These are phyloP conservation scores for Arthrocladium fulminans DNA, from an alignment of 2,329 filamentous ascomycete genomes.

Conservation along the genomic window DNA sequence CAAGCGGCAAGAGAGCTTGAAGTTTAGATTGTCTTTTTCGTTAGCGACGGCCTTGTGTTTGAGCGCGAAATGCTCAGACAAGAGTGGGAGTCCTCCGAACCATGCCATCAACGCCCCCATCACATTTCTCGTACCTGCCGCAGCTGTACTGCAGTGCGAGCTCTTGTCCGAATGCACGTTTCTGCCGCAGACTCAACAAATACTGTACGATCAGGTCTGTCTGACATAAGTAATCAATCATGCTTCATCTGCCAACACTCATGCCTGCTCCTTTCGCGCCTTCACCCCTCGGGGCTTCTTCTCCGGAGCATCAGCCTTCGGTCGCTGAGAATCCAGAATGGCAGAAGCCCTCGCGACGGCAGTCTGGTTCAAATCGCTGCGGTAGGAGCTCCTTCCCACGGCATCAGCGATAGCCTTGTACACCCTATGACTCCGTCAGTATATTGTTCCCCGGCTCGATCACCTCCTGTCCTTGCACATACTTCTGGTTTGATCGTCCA, in stretches of 20 bases:
- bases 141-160: too few species aligned
- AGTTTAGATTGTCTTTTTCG: too few species aligned
- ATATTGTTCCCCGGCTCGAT: background rate
- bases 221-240: background rate
- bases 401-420: slow-evolving; percentile 80
- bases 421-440: slow-evolving; percentile 48
- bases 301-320: slow-evolving; percentile 66
- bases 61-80: too few species aligned
- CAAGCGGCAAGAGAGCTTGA: too few species aligned
- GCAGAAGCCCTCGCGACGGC: slow-evolving; percentile 83
- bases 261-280: slow-evolving; percentile 56
- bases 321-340: slow-evolving; percentile 68
- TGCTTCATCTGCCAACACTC: background rate
- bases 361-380: slow-evolving; percentile 62
- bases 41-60: too few species aligned
- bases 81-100: too few species aligned
- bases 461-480: slow-evolving; percentile 30
- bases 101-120: too few species aligned
- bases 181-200: too few species aligned
- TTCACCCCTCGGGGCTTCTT: slow-evolving; percentile 70
- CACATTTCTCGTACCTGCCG: too few species aligned
- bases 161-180: too few species aligned
- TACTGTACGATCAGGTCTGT: too few species aligned
- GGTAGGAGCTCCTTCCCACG: slow-evolving; percentile 79
- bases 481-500: slow-evolving; percentile 72